Evolutionary conservation across 1,284 basidiomycete species (phyloP), one percentile per base, ranked within the genome.

Genomic region (Rhodotorula mucilaginosa): DNA sequence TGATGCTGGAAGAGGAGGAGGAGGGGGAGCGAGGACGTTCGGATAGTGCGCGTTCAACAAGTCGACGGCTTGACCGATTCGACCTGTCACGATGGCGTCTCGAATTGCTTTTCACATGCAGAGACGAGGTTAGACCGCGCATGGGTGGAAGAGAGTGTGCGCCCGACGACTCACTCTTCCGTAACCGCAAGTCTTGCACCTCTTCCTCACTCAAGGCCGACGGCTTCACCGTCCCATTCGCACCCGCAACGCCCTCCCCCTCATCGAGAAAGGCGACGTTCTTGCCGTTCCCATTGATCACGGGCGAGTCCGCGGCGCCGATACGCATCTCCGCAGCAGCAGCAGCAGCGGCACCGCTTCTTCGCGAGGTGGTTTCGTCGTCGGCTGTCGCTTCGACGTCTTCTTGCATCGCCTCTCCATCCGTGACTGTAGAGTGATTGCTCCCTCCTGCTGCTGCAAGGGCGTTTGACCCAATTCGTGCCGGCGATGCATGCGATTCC

Each of bases 11-110:
- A 48, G 72, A 62, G 61, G 4, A 23, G 67, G 49, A 1, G 62
- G 12, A 48, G 56, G 34, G 34, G 34, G 69, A 2, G 84, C 79
- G 52, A 92, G 85, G 10, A 92, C 89, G 16, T 82, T 79, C 15
- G 90, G 90, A 76, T 90, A 92, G 74, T 90, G 84, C 48, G 81
- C 79, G 74, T 90, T 86, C 60, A 92, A 83, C 57, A 89, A 83
- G 13, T 82, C 83, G 46, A 85, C 88, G 2, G 92, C 90, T 57
- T 88, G 85, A 65, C 88, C 86, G 47, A 93, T 85, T 44, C 84
- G 83, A 15, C 92, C 92, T 0, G 84, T 84, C 23, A 91, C 84
- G 49, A 94, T 87, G 73, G 85, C 82, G 46, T 80, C 82, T 63
- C 86, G 85, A 65, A 92, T 88, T 69, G 88, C 91, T 93, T 74